These are phyloP conservation scores for Solanum ossicruentum DNA, from an alignment of 257 asterid species.

Conservation along the genomic window DNA sequence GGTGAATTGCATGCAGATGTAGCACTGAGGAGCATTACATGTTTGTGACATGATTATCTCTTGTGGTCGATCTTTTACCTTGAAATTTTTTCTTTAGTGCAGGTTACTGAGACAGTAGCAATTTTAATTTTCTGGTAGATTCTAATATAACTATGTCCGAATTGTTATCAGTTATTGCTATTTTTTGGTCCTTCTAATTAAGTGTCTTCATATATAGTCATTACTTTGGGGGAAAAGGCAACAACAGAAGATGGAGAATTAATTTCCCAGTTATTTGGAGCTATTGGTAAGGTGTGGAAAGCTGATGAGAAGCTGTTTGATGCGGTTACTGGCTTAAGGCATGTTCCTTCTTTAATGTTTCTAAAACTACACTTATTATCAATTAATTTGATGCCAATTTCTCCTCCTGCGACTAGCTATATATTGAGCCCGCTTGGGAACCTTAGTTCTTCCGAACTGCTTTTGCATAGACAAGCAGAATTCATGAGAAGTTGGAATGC, in stretches of 20 bases:
- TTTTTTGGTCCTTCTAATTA: neutral
- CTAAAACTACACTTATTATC: neutral
- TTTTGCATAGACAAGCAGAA: neutral
- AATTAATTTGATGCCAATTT: neutral
- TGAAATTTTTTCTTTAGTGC: neutral
- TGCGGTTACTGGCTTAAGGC: conserved; percentile 89
- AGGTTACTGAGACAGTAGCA: neutral
- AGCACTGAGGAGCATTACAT: neutral
- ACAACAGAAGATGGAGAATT: conserved; percentile 67
- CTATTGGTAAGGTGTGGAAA: conserved; percentile 89
- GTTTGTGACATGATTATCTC: neutral
- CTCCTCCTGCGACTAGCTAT: neutral
- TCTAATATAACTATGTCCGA: neutral
- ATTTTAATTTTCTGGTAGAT: neutral
- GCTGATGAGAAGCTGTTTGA: conserved; percentile 82
- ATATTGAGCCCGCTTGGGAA: neutral
- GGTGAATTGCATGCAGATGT: neutral
- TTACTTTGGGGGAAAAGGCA: conserved; percentile 59
- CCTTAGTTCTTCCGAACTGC: neutral
- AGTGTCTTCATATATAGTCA: conserved; percentile 32
- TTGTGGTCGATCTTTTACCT: neutral
- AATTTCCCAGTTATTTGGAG: conserved; percentile 62
- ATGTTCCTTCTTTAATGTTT: conserved; percentile 1
- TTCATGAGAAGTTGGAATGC: neutral
- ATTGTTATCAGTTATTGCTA: neutral